These are phyloP conservation scores for Diaporthe batatas DNA, from an alignment of 2,329 filamentous ascomycete species.

Conservation along the genomic window DNA sequence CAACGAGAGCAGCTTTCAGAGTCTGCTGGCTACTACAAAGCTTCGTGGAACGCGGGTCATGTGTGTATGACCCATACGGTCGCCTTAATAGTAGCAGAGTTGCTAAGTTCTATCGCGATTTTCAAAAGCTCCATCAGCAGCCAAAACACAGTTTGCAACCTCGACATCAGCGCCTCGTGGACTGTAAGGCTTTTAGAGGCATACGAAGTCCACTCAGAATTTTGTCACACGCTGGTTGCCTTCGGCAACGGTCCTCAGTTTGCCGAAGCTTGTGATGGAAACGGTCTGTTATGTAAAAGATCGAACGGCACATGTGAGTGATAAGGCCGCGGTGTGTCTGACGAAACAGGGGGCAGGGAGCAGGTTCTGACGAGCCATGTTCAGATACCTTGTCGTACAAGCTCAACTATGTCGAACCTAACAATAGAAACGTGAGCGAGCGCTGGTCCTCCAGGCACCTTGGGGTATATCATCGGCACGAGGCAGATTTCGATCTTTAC, in stretches of 20 bases:
- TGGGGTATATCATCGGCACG: constrained; percentile 42
- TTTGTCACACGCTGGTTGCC: constrained; percentile 35
- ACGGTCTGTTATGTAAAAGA: constrained; percentile 15
- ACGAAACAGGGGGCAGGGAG: not conserved
- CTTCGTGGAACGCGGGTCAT: constrained; percentile 30
- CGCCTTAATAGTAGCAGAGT: no score
- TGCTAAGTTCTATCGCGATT: not conserved
- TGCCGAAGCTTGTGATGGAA: constrained; percentile 41
- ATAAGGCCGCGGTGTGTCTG: not conserved
- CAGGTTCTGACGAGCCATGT: not conserved
- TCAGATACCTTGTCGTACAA: constrained; percentile 39
- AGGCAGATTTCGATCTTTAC: constrained; percentile 32
- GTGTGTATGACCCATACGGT: constrained; percentile 1
- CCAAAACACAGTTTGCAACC: constrained; percentile 34
- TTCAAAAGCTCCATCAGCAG: constrained; percentile 36
- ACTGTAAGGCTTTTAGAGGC: constrained; percentile 25
- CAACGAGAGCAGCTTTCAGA: not conserved
- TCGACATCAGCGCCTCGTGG: constrained; percentile 30
- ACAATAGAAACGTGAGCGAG: constrained; percentile 13
- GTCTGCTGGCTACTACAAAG: not conserved
- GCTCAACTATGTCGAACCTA: constrained; percentile 42
- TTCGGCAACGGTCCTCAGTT: constrained; percentile 41
- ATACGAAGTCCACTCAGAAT: constrained; percentile 35
- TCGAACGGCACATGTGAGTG: constrained; percentile 14
- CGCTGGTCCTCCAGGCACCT: constrained; percentile 41